Percentiles rank a stretch among this genome's conserved stretches.
phyloP scores from a whole-genome alignment of 208 protist species.

The Leishmania tarentolae region DNA sequence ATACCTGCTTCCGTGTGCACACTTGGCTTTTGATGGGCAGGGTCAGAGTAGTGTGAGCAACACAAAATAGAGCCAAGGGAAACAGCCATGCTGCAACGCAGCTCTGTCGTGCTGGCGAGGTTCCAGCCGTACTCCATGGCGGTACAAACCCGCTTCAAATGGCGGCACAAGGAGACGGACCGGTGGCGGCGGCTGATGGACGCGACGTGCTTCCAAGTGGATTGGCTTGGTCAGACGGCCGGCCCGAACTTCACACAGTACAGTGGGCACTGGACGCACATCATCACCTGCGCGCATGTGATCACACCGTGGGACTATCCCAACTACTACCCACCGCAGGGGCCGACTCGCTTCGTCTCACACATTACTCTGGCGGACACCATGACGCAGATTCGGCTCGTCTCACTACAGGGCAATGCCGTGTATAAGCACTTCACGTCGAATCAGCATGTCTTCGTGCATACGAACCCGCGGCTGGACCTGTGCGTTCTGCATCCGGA shows the following conservation, averaged over 20 bases:
- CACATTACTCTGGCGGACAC: slow-evolving; percentile 87
- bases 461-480: slow-evolving; percentile 86
- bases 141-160: slow-evolving; percentile 89
- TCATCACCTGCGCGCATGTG: slow-evolving; percentile 90
- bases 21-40: neutral
- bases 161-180: slow-evolving; percentile 92
- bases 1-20: neutral
- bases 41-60: neutral
- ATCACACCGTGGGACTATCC: slow-evolving; percentile 92
- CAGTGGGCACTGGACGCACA: slow-evolving; percentile 88
- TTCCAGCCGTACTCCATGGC: slow-evolving; percentile 91
- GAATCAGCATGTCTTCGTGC: slow-evolving; percentile 90
- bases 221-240: slow-evolving; percentile 84
- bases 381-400: slow-evolving; percentile 83
- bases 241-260: slow-evolving; percentile 84
- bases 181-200: slow-evolving; percentile 92
- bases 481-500: slow-evolving; percentile 88
- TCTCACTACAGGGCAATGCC: slow-evolving; percentile 78
- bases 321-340: slow-evolving; percentile 86
- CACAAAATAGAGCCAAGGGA: no score
- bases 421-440: slow-evolving; percentile 91
- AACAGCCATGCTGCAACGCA: slow-evolving; percentile 19
- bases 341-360: slow-evolving; percentile 86
- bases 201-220: slow-evolving; percentile 83
- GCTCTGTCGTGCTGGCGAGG: slow-evolving; percentile 34